A percentile compares a stretch with the other conserved stretches of the same genome.
phyloP scores from a whole-genome alignment of 371 early-diverging fungal genomes.

The Rhizopus sp. region DNA sequence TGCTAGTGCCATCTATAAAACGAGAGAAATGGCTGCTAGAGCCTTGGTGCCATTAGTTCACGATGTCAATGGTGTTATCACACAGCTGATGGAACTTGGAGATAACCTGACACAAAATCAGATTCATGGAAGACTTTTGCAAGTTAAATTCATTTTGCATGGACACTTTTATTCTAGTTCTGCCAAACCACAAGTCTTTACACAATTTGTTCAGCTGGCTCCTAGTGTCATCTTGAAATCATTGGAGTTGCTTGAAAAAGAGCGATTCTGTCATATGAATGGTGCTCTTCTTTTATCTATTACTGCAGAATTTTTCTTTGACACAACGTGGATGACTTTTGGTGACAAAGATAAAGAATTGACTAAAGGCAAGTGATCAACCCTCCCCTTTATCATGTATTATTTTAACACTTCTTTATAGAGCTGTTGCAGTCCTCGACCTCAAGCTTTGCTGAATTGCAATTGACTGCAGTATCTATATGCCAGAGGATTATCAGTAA shows the following conservation, averaged over 20 bases:
- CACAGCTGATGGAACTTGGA: constrained; percentile 24
- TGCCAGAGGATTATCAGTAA: constrained; percentile 14
- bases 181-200: constrained; percentile 24
- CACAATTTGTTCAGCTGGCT: constrained; percentile 40
- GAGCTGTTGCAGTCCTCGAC: constrained; percentile 22
- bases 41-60: constrained; percentile 75
- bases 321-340: constrained; percentile 40
- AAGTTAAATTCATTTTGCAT: constrained; percentile 62
- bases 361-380: constrained; percentile 22
- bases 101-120: constrained; percentile 53
- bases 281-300: constrained; percentile 53
- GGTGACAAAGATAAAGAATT: constrained; percentile 20
- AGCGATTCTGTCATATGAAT: constrained; percentile 37
- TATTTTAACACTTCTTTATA: not conserved
- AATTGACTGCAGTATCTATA: not conserved
- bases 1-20: constrained; percentile 76
- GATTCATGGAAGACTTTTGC: constrained; percentile 73
- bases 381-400: not conserved
- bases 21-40: constrained; percentile 85
- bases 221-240: constrained; percentile 25
- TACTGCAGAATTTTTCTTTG: constrained; percentile 55
- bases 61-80: constrained; percentile 49
- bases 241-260: constrained; percentile 23
- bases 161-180: constrained; percentile 56
- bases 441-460: constrained; percentile 4